Base-by-base conservation (phyloP, 805 yeast species). In the Kodamaea jinghongensis region DNA sequence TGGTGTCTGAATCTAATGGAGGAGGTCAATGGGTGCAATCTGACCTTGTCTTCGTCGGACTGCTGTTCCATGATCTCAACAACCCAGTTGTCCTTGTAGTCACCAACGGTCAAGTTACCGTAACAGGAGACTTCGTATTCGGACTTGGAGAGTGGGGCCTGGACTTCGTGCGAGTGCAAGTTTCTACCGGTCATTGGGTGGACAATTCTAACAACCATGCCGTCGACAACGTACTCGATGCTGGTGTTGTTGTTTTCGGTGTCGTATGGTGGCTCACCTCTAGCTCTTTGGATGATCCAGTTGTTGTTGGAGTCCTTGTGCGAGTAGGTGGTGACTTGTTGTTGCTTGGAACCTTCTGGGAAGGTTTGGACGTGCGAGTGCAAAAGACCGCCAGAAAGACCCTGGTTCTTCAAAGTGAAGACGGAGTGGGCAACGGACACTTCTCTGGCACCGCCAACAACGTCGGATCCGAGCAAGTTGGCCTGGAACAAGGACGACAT, bases 401-500 rank as follows among this genome's bases (percentile, higher is more conserved):
- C 72, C 47, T 63, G 71, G 51, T 61, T 59, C 49, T 61, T 65
- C 58, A 69, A 38, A 54, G 78, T 58, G 37, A 63, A 58, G 45
- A 60, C 41, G 42, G 72, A 59, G 54, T 55, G 78, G 13, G 79
- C 87, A 42, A 73, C 61, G 3, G 81, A 61, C 12, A 86, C 70
- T 47, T 81, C 83, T 63, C 93, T 73, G 39, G 91, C 84, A 26
- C 83, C 66, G 61, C 79, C 85, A 23, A 71, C 76, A 31, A 85
- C 80, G 39, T 74, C 78, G 9, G 86, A 75, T 34, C 86, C 87
- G 11, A 64, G 62, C 58, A 86, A 73, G 56, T 81, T 79, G 32
- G 93, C 91, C 65, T 86, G 95, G 71, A 85, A 85, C 48, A 86
- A 66, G 0, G 91, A 82, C 8, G 88, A 81, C 86, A 85, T 84